A percentile compares a stretch with the other conserved stretches of the same genome.
Evolutionary conservation across 2,329 filamentous ascomycete species (phyloP).

Genomic region (Karstenula rhodostoma): DNA sequence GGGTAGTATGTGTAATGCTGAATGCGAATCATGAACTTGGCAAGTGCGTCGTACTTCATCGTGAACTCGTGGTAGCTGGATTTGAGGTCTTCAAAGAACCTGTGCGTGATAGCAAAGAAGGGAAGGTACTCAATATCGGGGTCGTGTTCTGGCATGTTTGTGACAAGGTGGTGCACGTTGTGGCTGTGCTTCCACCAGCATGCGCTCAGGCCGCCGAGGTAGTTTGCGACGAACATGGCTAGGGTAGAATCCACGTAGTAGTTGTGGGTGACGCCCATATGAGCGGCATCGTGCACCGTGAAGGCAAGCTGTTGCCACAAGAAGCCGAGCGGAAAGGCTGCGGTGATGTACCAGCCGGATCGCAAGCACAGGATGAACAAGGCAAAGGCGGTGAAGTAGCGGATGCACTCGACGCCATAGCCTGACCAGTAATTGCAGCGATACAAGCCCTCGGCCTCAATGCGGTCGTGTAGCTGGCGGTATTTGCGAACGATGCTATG

Average conservation of each 20-base stretch:
- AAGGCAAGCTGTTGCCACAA: conserved; percentile 97
- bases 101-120: conserved; percentile 71
- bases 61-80: conserved; percentile 72
- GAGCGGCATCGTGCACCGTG: conserved; percentile 90
- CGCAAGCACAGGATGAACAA: conserved; percentile 63
- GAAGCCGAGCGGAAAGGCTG: conserved; percentile 77
- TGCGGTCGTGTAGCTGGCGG: conserved; percentile 74
- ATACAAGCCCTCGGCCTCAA: conserved; percentile 79
- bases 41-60: conserved; percentile 69
- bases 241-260: conserved; percentile 85
- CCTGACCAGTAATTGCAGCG: conserved; percentile 78
- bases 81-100: conserved; percentile 69
- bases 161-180: conserved; percentile 96
- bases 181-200: conserved; percentile 98
- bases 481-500: conserved; percentile 81
- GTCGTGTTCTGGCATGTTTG: conserved; percentile 93
- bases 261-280: conserved; percentile 96
- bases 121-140: conserved; percentile 86
- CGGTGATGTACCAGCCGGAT: conserved; percentile 60
- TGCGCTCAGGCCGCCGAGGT: conserved; percentile 84
- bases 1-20: conserved; percentile 76
- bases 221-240: conserved; percentile 90
- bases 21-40: conserved; percentile 66
- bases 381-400: conserved; percentile 74
- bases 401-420: conserved; percentile 76